phyloP scores from a whole-genome alignment of 1,139 yeast genomes.

The Chernovozyma aurita region DNA sequence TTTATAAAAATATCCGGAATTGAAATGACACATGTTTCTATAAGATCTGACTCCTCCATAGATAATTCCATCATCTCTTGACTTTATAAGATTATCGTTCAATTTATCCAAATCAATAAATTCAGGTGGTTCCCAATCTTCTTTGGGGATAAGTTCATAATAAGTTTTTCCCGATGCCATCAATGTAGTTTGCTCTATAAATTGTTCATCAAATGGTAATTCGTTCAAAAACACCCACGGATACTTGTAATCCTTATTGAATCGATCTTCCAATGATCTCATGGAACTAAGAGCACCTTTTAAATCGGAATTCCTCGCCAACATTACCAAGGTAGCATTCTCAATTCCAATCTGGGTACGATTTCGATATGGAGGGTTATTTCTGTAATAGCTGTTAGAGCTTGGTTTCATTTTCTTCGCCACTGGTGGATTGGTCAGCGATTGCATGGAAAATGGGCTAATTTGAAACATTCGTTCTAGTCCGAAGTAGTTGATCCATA shows the following conservation, averaged over 20 bases:
- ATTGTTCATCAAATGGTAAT: constrained; percentile 37
- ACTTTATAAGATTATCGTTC: constrained; percentile 20
- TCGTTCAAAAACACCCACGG: constrained; percentile 47
- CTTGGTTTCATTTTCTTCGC: constrained; percentile 31
- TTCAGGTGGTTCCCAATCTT: constrained; percentile 42
- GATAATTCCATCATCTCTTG: constrained; percentile 23
- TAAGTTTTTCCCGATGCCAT: constrained; percentile 80
- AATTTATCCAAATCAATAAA: constrained; percentile 30
- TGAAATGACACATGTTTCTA: constrained; percentile 48
- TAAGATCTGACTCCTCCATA: constrained; percentile 41
- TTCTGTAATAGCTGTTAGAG: constrained; percentile 21
- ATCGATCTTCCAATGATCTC: constrained; percentile 43
- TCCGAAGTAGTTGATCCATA: no score
- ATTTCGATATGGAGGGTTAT: constrained; percentile 11
- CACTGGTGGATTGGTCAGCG: no score
- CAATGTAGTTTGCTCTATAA: constrained; percentile 55
- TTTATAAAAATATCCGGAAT: constrained; percentile 42
- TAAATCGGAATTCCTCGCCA: constrained; percentile 40
- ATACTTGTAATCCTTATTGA: constrained; percentile 41
- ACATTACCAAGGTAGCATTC: constrained; percentile 49
- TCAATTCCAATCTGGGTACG: constrained; percentile 38
- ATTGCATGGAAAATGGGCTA: no score
- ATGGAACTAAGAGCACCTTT: constrained; percentile 40
- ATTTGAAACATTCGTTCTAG: no score
- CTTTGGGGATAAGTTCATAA: constrained; percentile 39